phyloP scores from a whole-genome alignment of 305 asterid species.

The Plantago coronopus region DNA sequence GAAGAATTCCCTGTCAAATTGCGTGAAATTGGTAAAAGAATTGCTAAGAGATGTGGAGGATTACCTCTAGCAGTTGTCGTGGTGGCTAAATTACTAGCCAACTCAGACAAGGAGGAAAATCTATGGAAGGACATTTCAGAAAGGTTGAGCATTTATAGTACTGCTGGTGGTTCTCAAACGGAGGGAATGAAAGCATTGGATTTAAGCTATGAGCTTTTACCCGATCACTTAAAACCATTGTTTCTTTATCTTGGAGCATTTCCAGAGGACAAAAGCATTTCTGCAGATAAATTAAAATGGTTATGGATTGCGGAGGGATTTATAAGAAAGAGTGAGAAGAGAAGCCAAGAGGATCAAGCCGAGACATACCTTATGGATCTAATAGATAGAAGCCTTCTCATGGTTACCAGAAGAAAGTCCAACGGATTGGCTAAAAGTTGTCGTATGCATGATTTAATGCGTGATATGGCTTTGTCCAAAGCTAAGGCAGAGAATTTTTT shows the following conservation, averaged over 20 bases:
- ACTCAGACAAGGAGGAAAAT: not conserved
- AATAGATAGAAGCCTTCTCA: conserved; percentile 5
- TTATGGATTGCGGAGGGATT: conserved; percentile 4
- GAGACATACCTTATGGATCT: not conserved
- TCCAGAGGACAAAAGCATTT: not conserved
- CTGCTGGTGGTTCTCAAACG: not conserved
- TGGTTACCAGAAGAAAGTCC: not conserved
- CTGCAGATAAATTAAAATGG: not conserved
- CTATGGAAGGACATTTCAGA: not conserved
- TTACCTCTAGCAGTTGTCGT: conserved; percentile 1
- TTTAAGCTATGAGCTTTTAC: not conserved
- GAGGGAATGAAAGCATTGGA: not conserved
- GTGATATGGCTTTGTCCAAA: not conserved
- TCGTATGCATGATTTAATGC: not conserved
- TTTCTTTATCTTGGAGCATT: conserved; percentile 9
- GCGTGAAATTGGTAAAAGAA: not conserved
- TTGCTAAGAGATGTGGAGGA: conserved; percentile 1
- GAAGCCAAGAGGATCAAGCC: not conserved
- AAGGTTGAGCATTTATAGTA: not conserved
- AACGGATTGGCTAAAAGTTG: not conserved
- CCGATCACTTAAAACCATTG: conserved; percentile 11
- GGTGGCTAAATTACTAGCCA: not conserved
- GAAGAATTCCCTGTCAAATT: not conserved
- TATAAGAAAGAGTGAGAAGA: not conserved
- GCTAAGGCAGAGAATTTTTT: not conserved